These are phyloP conservation scores for Nemania sp. DNA, from an alignment of 2,329 filamentous ascomycete genomes.

Conservation along the genomic window DNA sequence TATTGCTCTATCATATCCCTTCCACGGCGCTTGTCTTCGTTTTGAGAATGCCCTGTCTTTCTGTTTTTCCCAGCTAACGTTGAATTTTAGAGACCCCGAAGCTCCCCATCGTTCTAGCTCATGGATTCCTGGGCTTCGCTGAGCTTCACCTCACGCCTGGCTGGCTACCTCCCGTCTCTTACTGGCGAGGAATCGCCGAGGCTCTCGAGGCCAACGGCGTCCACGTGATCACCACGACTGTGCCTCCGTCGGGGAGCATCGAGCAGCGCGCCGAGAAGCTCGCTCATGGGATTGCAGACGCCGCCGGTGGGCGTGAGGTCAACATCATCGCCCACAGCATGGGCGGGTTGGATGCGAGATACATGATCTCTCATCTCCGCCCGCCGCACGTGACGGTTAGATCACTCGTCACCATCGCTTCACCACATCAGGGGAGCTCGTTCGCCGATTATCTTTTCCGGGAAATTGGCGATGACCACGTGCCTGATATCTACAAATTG, in stretches of 20 bases:
- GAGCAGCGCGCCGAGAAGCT: constrained; percentile 62
- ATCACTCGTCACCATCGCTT: constrained; percentile 58
- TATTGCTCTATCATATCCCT: not conserved
- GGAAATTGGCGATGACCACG: constrained; percentile 48
- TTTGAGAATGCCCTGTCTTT: not conserved
- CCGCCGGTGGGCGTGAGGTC: constrained; percentile 59
- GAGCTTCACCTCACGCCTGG: constrained; percentile 55
- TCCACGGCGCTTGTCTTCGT: no score
- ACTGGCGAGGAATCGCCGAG: constrained; percentile 67
- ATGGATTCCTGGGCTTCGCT: constrained; percentile 66
- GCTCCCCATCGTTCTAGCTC: constrained; percentile 66
- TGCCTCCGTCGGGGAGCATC: constrained; percentile 64
- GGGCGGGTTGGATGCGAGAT: constrained; percentile 67
- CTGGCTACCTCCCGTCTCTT: constrained; percentile 59
- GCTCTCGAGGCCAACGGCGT: constrained; percentile 57
- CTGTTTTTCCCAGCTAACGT: not conserved
- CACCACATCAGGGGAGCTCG: constrained; percentile 58
- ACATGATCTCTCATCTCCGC: constrained; percentile 63
- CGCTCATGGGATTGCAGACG: constrained; percentile 54
- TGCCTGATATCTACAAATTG: constrained; percentile 59
- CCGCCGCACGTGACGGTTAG: constrained; percentile 52
- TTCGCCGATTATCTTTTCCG: constrained; percentile 59
- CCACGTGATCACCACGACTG: constrained; percentile 61
- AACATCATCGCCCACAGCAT: constrained; percentile 76
- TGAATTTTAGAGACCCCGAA: constrained; percentile 53